Percentiles rank a stretch among this genome's conserved stretches.
Conservation (phyloP, 2,329 filamentous ascomycete species). For the Huntiella bhutanensis region DNA sequence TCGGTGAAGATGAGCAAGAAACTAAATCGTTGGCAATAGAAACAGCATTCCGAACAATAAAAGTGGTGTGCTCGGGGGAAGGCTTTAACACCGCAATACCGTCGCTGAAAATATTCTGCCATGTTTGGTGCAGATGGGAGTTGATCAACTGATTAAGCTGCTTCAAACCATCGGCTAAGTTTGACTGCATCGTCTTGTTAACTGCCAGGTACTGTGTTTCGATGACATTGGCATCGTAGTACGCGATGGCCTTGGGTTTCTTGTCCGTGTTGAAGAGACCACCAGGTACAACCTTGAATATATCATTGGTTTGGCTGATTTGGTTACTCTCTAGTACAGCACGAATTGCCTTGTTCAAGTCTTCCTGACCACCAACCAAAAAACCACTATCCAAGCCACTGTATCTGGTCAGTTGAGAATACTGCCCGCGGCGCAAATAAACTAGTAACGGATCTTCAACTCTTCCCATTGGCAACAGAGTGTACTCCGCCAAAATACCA, state of each 20-base stretch:
- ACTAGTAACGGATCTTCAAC: conserved; percentile 53
- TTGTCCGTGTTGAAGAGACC: conserved; percentile 47
- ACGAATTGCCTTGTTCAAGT: conserved; percentile 44
- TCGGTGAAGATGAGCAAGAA: conserved; percentile 53
- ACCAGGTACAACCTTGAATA: conserved; percentile 41
- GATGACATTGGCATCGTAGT: conserved; percentile 50
- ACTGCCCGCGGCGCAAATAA: conserved; percentile 58
- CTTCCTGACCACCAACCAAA: conserved; percentile 48
- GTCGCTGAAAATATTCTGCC: conserved; percentile 58
- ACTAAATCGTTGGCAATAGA: conserved; percentile 58
- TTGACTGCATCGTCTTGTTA: conserved; percentile 38
- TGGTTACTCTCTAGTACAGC: conserved; percentile 36
- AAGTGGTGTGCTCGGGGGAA: conserved; percentile 52
- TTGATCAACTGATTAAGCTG: conserved; percentile 60
- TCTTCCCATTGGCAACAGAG: conserved; percentile 67
- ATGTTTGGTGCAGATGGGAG: conserved; percentile 66
- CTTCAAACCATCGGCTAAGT: conserved; percentile 40
- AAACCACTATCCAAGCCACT: conserved; percentile 52
- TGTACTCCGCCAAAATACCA: conserved; percentile 60
- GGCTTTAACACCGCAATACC: conserved; percentile 75
- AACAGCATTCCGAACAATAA: conserved; percentile 49
- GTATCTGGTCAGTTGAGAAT: conserved; percentile 54
- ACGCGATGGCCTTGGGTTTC: conserved; percentile 49
- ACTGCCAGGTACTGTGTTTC: conserved; percentile 48
- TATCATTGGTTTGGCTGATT: conserved; percentile 36